phyloP scores from a whole-genome alignment of 768 basidiomycete species.

The Suillus ampliporus region DNA sequence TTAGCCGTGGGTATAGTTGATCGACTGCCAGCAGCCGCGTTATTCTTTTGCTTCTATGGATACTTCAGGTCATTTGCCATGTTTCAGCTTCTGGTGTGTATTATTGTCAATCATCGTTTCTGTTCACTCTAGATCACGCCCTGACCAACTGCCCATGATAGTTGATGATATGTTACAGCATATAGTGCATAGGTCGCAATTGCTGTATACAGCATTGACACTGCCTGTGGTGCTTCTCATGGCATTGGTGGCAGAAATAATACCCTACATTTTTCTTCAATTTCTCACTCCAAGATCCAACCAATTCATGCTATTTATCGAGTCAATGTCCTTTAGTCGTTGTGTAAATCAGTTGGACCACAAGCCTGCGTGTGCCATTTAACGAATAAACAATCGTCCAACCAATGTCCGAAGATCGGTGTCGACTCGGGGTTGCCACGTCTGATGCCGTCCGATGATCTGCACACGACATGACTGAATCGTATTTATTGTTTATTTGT shows the following conservation, averaged over 20 bases:
- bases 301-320: background rate
- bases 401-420: background rate
- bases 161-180: constrained; percentile 1
- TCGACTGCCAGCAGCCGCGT: background rate
- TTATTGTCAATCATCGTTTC: background rate
- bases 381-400: background rate
- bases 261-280: background rate
- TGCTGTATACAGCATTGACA: background rate
- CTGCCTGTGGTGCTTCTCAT: background rate
- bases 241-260: background rate
- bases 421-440: background rate
- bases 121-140: background rate
- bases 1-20: background rate
- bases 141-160: background rate
- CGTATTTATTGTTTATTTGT: background rate
- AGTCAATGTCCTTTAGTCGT: background rate
- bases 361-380: background rate
- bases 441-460: background rate
- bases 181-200: background rate
- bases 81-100: constrained; percentile 4
- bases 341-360: background rate
- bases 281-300: background rate
- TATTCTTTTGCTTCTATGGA: constrained; percentile 4
- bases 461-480: background rate
- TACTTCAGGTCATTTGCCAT: background rate